Evolutionary conservation across 805 yeast genomes (phyloP), one percentile per base, ranked within the genome.

Genomic region (Jamesozyma rosinii): DNA sequence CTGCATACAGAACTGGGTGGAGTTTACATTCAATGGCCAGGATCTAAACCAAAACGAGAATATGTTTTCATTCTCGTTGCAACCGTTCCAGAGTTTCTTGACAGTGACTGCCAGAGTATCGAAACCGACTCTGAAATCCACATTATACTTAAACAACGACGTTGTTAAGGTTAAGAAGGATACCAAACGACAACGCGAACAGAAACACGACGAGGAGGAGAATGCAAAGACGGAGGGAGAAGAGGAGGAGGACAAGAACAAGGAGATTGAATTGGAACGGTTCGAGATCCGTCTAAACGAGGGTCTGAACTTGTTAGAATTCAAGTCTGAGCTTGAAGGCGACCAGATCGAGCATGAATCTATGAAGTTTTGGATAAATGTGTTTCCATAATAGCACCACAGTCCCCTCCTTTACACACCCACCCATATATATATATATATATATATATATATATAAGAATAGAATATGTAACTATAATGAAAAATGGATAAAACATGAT

Each of bases 361-460:
- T 3, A 49, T 59, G 50, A 58, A 54, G 37, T 54, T 61, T 35
- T 61, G 65, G 63, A 50, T 60, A 14, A 58, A 57, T 38, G 62
- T 60, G 6, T 47, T 58, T 20, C 64, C 66, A 39, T 61, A 42
- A 32, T 24, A 24, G 6, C 11, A 24, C 29, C 6, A n/a, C n/a
- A n/a, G n/a, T n/a, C n/a, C n/a, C n/a, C n/a, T n/a, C n/a, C n/a
- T n/a, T n/a, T n/a, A n/a, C n/a, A n/a, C n/a, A n/a, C n/a, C n/a
- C n/a, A n/a, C n/a, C n/a, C n/a, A n/a, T n/a, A n/a, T n/a, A n/a
- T n/a, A n/a, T n/a, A n/a, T n/a, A n/a, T n/a, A n/a, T n/a, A 29
- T 15, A 21, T 22, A 26, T 22, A 17, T 13, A 6, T 31, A 31
- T 11, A 31, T 15, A 14, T 17, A 31, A 13, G 34, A 31, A 31